Evolutionary conservation across 2,329 filamentous ascomycete species (phyloP).

Genomic region (Penicillium sp.): DNA sequence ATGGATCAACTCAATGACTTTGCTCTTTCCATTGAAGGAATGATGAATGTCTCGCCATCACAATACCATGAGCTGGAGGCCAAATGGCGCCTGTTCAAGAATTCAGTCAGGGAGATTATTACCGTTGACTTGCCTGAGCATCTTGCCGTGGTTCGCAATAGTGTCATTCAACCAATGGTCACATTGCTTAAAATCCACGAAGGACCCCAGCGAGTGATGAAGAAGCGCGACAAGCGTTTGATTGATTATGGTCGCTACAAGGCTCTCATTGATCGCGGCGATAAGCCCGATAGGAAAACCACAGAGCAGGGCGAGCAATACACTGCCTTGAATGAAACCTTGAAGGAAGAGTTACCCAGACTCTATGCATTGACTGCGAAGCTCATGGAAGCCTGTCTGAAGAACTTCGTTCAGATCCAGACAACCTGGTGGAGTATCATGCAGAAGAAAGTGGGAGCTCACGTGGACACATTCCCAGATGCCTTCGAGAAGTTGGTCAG

Average conservation of each 20-base stretch:
- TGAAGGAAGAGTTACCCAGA: slow-evolving; percentile 88
- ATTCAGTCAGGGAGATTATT: slow-evolving; percentile 82
- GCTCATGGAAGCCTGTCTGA: slow-evolving; percentile 78
- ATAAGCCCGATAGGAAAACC: slow-evolving; percentile 84
- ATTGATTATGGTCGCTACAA: slow-evolving; percentile 83
- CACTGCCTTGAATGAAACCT: slow-evolving; percentile 82
- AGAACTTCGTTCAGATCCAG: slow-evolving; percentile 82
- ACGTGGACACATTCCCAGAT: slow-evolving; percentile 67
- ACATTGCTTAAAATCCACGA: slow-evolving; percentile 76
- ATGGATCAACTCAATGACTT: slow-evolving; percentile 80
- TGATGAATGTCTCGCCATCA: slow-evolving; percentile 68
- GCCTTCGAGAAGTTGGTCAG: slow-evolving; percentile 72
- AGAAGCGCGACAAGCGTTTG: slow-evolving; percentile 90
- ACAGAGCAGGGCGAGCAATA: slow-evolving; percentile 85
- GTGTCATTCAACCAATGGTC: slow-evolving; percentile 82
- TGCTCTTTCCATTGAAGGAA: slow-evolving; percentile 76
- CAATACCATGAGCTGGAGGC: slow-evolving; percentile 82
- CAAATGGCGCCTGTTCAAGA: slow-evolving; percentile 90
- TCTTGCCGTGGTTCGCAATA: slow-evolving; percentile 69
- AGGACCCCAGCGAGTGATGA: slow-evolving; percentile 83
- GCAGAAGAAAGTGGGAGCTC: slow-evolving; percentile 75
- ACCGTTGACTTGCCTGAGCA: slow-evolving; percentile 81
- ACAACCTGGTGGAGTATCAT: slow-evolving; percentile 78
- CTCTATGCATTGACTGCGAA: slow-evolving; percentile 79
- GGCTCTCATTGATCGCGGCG: slow-evolving; percentile 73